Evolutionary conservation across 2,329 filamentous ascomycete genomes (phyloP).

Genomic region (Hymenotorrendiella dingleyae): DNA sequence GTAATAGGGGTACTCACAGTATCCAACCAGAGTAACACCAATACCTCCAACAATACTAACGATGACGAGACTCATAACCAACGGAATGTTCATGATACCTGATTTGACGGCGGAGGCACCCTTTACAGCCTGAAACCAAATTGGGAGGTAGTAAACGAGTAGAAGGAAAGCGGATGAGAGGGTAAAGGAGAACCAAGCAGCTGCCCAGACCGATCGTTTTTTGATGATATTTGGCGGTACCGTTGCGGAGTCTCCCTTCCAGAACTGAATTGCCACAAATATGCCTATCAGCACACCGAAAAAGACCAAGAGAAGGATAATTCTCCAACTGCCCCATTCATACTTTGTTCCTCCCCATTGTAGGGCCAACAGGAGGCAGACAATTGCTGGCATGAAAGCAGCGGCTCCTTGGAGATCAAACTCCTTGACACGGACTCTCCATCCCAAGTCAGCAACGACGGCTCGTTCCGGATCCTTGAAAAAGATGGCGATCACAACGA

Average conservation of each 20-base stretch:
- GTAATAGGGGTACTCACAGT: constrained; percentile 5
- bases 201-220: constrained; percentile 34
- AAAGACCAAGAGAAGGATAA: constrained; percentile 11
- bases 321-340: constrained; percentile 29
- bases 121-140: constrained; percentile 42
- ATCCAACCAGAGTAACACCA: constrained; percentile 23
- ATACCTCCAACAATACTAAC: constrained; percentile 27
- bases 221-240: constrained; percentile 34
- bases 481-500: constrained; percentile 32
- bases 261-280: constrained; percentile 11
- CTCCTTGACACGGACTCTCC: constrained; percentile 17
- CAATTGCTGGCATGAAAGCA: constrained; percentile 23
- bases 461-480: constrained; percentile 31
- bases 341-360: constrained; percentile 30
- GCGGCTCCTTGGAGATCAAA: constrained; percentile 33
- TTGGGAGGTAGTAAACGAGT: constrained; percentile 38
- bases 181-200: constrained; percentile 7
- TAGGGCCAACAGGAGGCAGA: constrained; percentile 32
- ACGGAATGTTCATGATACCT: constrained; percentile 33
- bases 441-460: constrained; percentile 10
- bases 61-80: constrained; percentile 24
- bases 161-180: constrained; percentile 36
- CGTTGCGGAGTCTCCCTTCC: constrained; percentile 11
- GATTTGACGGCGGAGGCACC: constrained; percentile 25
- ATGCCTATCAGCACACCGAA: constrained; percentile 8